Conservation (phyloP, 768 basidiomycete species). For the Chalciporus sphaerocephalus region DNA sequence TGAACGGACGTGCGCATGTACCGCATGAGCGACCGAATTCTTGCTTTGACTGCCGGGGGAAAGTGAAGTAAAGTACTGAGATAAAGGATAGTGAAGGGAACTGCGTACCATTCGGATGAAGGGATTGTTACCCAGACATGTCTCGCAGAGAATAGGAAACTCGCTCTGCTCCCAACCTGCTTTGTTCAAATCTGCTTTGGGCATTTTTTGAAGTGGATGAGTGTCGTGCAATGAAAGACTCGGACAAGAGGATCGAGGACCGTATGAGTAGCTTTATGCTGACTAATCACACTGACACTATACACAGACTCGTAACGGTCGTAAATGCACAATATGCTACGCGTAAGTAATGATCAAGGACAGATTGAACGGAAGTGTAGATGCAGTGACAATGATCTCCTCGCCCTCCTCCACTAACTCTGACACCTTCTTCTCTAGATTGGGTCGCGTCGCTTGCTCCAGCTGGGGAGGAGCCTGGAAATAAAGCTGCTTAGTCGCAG, state of each 20-base stretch:
- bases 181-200: slow-evolving; percentile 92
- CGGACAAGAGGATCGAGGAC: neutral
- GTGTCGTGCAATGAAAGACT: neutral
- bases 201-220: slow-evolving; percentile 39
- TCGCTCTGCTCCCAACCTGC: slow-evolving; percentile 93
- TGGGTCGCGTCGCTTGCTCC: slow-evolving; percentile 84
- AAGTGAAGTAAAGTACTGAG: neutral
- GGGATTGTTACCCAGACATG: slow-evolving; percentile 85
- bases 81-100: slow-evolving; percentile 3
- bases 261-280: slow-evolving; percentile 13
- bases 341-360: slow-evolving; percentile 60
- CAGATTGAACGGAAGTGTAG: slow-evolving; percentile 81
- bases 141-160: slow-evolving; percentile 91
- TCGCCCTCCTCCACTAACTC: slow-evolving; percentile 76
- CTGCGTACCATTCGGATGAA: slow-evolving; percentile 87
- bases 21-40: slow-evolving; percentile 95
- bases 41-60: slow-evolving; percentile 89
- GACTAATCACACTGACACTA: slow-evolving; percentile 22
- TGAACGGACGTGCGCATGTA: slow-evolving; percentile 94
- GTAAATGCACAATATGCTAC: slow-evolving; percentile 16
- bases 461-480: slow-evolving; percentile 92
- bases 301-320: neutral
- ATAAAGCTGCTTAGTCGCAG: slow-evolving; percentile 74
- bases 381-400: slow-evolving; percentile 85
- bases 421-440: slow-evolving; percentile 79